Base-by-base conservation (phyloP, 2,329 filamentous ascomycete genomes). In the Acarospora socialis region DNA sequence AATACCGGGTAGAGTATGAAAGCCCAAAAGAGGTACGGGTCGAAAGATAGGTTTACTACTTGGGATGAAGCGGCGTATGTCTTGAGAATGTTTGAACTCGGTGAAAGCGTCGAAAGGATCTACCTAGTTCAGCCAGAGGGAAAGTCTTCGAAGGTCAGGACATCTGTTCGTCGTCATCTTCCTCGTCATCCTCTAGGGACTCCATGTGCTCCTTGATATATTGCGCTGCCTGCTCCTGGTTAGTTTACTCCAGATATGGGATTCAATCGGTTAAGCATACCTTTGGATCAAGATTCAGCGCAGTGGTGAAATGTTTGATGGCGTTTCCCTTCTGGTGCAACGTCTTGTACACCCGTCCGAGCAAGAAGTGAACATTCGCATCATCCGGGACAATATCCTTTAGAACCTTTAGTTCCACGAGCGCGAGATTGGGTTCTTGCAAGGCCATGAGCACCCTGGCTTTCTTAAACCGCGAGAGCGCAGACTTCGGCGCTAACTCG, bases 201-300 rank as follows among this genome's bases (percentile, higher is more conserved):
- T 95, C 87, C 60, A 98, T 94, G 12, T 83, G 84, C 53, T 93
- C 84, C 58, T 95, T 98, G 57, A 98, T 94, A 54, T 84, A 79
- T 41, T 81, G 78, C 43, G 82, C 84, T 46, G 87, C 83, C 86
- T 93, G 43, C 22, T 36, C 24, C 14, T 12, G 39, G 21, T 20
- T 21, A 20, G 23, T 35, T 46, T 17, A 43, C 42, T 40, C 1
- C 10, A n/a, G 12, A 10, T 12, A 17, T 25, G 21, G 28, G 1
- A 12, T 24, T 20, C 17, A 24, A 38, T 12, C 27, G 28, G 26
- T 3, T 7, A 6, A 12, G 52, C 66, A 51, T 64, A 92, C 87
- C 76, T 95, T 95, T 18, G 87, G 90, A 63, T 98, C 90, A 48
- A 98, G 61, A 55, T 93, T 93, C 49, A 95, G 63, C 12, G 90